These are phyloP conservation scores for Coniochaeta prunicola DNA, from an alignment of 2,329 filamentous ascomycete genomes.

Conservation along the genomic window DNA sequence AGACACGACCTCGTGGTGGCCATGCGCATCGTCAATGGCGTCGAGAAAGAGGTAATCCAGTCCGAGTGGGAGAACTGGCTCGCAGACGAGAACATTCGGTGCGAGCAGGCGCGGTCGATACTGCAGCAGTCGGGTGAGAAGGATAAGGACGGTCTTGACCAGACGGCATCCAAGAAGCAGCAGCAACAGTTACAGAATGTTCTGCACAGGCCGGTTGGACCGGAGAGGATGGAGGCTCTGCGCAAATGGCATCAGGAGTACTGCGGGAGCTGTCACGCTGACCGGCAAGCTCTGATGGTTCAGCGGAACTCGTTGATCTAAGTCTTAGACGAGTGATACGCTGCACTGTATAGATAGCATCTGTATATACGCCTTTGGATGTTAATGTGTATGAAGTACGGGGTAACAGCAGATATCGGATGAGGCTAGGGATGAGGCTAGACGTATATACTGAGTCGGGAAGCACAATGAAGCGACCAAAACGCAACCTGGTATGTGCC, in stretches of 20 bases:
- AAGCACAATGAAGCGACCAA: not conserved
- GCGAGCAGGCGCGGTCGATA: constrained; percentile 51
- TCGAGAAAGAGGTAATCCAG: constrained; percentile 78
- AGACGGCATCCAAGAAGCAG: constrained; percentile 1
- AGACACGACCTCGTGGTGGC: constrained; percentile 87
- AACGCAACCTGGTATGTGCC: not conserved
- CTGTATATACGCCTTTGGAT: not conserved
- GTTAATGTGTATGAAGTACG: not conserved
- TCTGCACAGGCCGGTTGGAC: constrained; percentile 20
- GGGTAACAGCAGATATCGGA: not conserved
- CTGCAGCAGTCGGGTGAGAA: constrained; percentile 20
- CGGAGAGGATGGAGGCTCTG: constrained; percentile 23
- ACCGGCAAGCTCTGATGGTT: constrained; percentile 24
- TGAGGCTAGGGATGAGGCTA: not conserved
- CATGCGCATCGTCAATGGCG: constrained; percentile 79
- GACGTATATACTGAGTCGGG: not conserved
- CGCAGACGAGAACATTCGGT: constrained; percentile 67
- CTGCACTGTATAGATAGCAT: not conserved
- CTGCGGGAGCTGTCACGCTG: constrained; percentile 47
- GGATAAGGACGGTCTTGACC: constrained; percentile 8
- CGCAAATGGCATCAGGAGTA: constrained; percentile 44
- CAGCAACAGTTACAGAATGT: constrained; percentile 3
- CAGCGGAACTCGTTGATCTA: constrained; percentile 6
- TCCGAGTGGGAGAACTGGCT: constrained; percentile 95
- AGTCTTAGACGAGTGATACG: not conserved